Evolutionary conservation across 2,329 filamentous ascomycete species (phyloP), one percentile per base, ranked within the genome.

Genomic region (Penicillium polonicum): DNA sequence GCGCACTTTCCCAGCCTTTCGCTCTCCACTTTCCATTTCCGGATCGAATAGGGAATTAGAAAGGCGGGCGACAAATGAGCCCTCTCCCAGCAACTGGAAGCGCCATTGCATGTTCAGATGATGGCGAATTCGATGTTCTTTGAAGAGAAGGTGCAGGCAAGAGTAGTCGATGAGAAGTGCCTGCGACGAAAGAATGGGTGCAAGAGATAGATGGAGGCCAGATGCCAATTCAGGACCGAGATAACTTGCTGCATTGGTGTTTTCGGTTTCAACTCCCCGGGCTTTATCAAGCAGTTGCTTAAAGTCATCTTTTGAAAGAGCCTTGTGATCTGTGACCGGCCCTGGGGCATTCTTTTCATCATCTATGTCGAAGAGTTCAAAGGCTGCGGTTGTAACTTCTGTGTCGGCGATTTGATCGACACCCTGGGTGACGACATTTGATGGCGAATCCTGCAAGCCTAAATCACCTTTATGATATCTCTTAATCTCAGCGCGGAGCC

Each of bases 31-130:
- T 65, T 90, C 87, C 48, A 94, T 82, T 25, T 95, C 87, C 0
- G 91, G 86, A 59, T 92, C 89, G 67, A 97, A 97, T 0, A 99
- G 80, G 0, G 92, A 89, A 53, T 91, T 87, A 0, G 90, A 88
- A 1, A 99, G 81, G 1, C 88, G 86, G 50, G 88, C 88, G 52
- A 88, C 87, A 71, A 97, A 97, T 17, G 90, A 81, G 6, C 92
- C 92, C 66, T 94, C 92, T 2, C 91, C 89, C 7, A 97, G 80
- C 1, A 97, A 82, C 52, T 95, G 90, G 63, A 94, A 97, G 43
- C 88, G 84, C 58, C 85, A 85, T 67, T 96, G 91, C 1, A 96
- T 70, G 5, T 81, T 80, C 0, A 97, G 77, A 69, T 97, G 92
- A 2, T 83, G 78, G 17, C 85, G 83, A 4, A 99, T 75, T 10